Percentiles rank a stretch among this genome's conserved stretches.
Evolutionary conservation across 1,139 yeast species (phyloP).

Genomic region (Yamadazyma siamensis): DNA sequence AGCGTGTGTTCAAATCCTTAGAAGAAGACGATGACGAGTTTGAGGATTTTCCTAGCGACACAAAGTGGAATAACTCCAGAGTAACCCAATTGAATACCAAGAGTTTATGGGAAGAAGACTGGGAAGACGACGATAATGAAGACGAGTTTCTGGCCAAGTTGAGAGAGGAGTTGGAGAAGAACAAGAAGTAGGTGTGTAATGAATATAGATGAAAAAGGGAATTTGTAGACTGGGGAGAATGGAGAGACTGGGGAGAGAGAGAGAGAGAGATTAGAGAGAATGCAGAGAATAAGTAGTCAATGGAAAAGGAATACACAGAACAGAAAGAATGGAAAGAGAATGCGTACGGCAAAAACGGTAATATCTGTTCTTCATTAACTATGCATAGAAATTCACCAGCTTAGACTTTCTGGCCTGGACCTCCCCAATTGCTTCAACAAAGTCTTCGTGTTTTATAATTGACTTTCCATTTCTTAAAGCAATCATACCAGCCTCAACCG

Average conservation of each 20-base stretch:
- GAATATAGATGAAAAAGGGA: not conserved
- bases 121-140: constrained; percentile 92
- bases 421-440: constrained; percentile 96
- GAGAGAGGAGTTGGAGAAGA: constrained; percentile 43
- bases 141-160: constrained; percentile 77
- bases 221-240: not conserved
- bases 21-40: constrained; percentile 96
- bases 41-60: constrained; percentile 88
- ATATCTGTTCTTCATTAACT: too few species aligned
- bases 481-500: constrained; percentile 99
- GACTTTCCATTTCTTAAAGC: constrained; percentile 94
- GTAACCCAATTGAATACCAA: constrained; percentile 41
- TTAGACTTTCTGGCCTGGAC: constrained; percentile 97
- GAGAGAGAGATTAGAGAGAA: too few species aligned
- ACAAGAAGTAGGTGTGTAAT: constrained; percentile 4
- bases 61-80: constrained; percentile 43
- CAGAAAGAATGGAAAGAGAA: too few species aligned
- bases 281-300: too few species aligned
- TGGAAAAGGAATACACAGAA: too few species aligned
- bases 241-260: too few species aligned
- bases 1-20: constrained; percentile 53
- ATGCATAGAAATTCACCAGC: constrained; percentile 91
- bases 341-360: too few species aligned
- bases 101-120: constrained; percentile 86
- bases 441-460: constrained; percentile 92